Evolutionary conservation across 495 filamentous ascomycete species (phyloP).

Genomic region (Chaetomium tenue): DNA sequence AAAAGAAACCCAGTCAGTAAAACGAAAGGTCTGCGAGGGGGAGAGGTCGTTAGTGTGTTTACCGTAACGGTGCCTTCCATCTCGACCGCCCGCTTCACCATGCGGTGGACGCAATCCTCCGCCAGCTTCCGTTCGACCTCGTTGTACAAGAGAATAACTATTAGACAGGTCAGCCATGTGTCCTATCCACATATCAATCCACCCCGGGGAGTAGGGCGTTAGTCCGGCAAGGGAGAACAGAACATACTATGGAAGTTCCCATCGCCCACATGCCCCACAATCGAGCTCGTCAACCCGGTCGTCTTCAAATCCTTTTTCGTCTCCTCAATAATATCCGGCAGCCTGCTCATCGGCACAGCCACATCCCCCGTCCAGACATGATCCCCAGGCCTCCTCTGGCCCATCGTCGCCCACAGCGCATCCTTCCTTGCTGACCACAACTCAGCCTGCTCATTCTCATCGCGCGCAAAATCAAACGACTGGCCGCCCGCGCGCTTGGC

Average conservation of each 20-base stretch:
- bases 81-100: conserved; percentile 80
- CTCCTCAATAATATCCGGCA: conserved; percentile 75
- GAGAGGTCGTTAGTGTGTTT: conserved; percentile 16
- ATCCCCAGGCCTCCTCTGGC: conserved; percentile 55
- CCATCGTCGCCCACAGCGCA: conserved; percentile 73
- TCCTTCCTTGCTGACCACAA: conserved; percentile 89
- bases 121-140: conserved; percentile 61
- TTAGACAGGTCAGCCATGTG: conserved; percentile 34
- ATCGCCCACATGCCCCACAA: conserved; percentile 81
- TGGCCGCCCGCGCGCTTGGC: conserved; percentile 60
- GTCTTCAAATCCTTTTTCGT: conserved; percentile 69
- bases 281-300: conserved; percentile 66
- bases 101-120: conserved; percentile 71
- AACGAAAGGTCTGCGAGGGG: not conserved
- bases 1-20: not conserved
- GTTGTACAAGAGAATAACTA: conserved; percentile 73
- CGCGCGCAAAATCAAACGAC: conserved; percentile 77
- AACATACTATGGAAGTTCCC: conserved; percentile 75
- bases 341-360: conserved; percentile 69
- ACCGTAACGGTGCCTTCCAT: conserved; percentile 79
- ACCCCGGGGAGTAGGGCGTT: not conserved
- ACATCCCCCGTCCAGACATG: conserved; percentile 84
- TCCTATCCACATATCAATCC: not conserved
- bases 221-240: not conserved
- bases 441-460: conserved; percentile 65